Evolutionary conservation across 768 basidiomycete species (phyloP).

Genomic region (Suillus occidentalis): DNA sequence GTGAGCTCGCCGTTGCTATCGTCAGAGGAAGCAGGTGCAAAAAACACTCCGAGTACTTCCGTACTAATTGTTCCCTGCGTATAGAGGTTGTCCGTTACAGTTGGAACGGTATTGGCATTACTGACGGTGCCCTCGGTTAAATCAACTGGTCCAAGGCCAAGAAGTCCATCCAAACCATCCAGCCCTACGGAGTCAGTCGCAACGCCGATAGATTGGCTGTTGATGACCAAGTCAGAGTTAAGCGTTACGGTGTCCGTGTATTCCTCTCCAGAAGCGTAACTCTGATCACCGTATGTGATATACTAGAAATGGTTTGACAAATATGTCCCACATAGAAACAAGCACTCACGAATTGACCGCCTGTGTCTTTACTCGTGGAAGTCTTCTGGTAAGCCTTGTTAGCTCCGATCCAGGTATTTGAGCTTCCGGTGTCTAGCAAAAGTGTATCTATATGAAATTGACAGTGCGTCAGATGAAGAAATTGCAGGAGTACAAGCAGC

Average conservation of each 20-base stretch:
- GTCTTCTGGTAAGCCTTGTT: conserved; percentile 42
- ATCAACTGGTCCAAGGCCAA: conserved; percentile 12
- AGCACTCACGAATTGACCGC: conserved; percentile 27
- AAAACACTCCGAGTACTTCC: conserved; percentile 30
- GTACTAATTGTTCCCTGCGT: conserved; percentile 27
- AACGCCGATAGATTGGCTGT: conserved; percentile 34
- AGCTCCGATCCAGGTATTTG: conserved; percentile 56
- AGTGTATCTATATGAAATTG: conserved; percentile 15
- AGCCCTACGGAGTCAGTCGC: conserved; percentile 18
- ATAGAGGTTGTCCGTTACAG: conserved; percentile 37
- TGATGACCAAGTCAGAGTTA: conserved; percentile 15
- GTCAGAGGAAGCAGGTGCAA: conserved; percentile 25
- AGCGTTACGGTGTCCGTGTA: conserved; percentile 19
- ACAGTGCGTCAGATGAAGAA: not conserved
- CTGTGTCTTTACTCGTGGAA: conserved; percentile 40
- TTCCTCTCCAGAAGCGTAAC: conserved; percentile 14
- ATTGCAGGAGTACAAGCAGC: not conserved
- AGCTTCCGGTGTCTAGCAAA: conserved; percentile 31
- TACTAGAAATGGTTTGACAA: not conserved
- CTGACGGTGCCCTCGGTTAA: not conserved
- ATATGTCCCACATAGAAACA: not conserved
- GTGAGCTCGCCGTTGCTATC: conserved; percentile 36
- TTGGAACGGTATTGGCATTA: conserved; percentile 2
- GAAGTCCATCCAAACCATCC: conserved; percentile 35
- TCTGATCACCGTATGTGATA: conserved; percentile 12